Conservation (phyloP, 495 filamentous ascomycete genomes). For the Penicillium pulvis region DNA sequence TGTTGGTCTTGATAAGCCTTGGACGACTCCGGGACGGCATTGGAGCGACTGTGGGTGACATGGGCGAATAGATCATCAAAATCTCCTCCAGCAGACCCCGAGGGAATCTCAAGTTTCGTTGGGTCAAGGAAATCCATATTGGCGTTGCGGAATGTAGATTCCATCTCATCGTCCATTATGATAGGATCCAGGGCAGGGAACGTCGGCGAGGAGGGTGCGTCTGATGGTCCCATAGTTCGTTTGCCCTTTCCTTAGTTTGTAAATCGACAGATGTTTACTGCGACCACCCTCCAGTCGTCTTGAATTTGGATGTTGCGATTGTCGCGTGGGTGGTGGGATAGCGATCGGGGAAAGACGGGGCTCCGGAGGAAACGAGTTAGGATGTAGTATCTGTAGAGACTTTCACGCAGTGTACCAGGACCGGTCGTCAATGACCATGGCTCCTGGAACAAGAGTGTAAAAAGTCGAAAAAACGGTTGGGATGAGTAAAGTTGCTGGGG, state of each 20-base stretch:
- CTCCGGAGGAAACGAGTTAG: neutral
- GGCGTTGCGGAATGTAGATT: slow-evolving; percentile 41
- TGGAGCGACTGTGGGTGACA: slow-evolving; percentile 32
- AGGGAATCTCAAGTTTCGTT: slow-evolving; percentile 37
- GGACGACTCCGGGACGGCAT: slow-evolving; percentile 33
- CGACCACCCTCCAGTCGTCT: slow-evolving; percentile 16
- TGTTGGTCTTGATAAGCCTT: slow-evolving; percentile 38
- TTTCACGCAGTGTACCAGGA: slow-evolving; percentile 21
- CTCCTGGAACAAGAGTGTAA: slow-evolving; percentile 16
- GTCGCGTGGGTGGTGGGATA: slow-evolving; percentile 20
- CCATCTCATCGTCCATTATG: slow-evolving; percentile 51
- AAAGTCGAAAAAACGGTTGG: neutral
- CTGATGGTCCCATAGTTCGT: slow-evolving; percentile 44
- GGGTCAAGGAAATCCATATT: slow-evolving; percentile 49
- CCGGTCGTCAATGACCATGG: slow-evolving; percentile 31
- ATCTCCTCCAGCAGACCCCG: slow-evolving; percentile 42
- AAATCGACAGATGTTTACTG: slow-evolving; percentile 10
- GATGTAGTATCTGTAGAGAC: neutral
- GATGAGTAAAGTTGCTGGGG: slow-evolving; percentile 10
- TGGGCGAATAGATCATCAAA: slow-evolving; percentile 48
- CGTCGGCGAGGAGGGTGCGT: slow-evolving; percentile 42
- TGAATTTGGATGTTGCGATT: slow-evolving; percentile 3
- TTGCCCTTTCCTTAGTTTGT: neutral
- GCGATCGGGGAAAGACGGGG: slow-evolving; percentile 8
- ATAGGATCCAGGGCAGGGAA: slow-evolving; percentile 48